phyloP scores from a whole-genome alignment of 1,139 yeast species.

The Hansenula sp. region DNA sequence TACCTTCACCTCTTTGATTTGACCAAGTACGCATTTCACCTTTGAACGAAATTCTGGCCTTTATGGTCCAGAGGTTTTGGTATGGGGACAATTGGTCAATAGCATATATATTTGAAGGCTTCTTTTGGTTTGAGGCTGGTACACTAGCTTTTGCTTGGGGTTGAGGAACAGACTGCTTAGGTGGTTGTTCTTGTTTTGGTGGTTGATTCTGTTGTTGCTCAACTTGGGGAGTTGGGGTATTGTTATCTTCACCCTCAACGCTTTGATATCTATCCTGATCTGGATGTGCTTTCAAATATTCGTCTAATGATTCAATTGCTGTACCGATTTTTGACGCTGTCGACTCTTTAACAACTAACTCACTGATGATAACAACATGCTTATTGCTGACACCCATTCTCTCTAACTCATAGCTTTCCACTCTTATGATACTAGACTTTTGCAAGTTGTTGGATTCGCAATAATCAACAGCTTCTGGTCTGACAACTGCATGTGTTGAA shows the following conservation, averaged over 20 bases:
- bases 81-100: slow-evolving; percentile 91
- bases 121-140: slow-evolving; percentile 14
- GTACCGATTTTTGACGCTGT: slow-evolving; percentile 39
- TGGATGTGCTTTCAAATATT: slow-evolving; percentile 52
- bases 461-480: slow-evolving; percentile 51
- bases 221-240: slow-evolving; percentile 24
- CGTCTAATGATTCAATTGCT: slow-evolving; percentile 43
- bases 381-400: slow-evolving; percentile 46
- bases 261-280: slow-evolving; percentile 39
- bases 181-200: slow-evolving; percentile 16
- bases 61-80: slow-evolving; percentile 86
- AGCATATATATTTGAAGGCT: slow-evolving; percentile 50
- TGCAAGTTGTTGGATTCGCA: slow-evolving; percentile 46
- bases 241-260: slow-evolving; percentile 19
- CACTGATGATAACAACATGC: slow-evolving; percentile 52
- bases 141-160: slow-evolving; percentile 1
- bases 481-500: slow-evolving; percentile 61
- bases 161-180: slow-evolving; percentile 8
- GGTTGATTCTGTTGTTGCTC: slow-evolving; percentile 9
- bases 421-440: slow-evolving; percentile 28
- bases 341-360: slow-evolving; percentile 42
- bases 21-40: slow-evolving; percentile 88
- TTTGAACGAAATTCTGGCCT: slow-evolving; percentile 86
- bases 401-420: slow-evolving; percentile 30
- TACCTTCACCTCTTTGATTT: slow-evolving; percentile 85